A percentile compares a stretch with the other conserved stretches of the same genome.
Conservation (phyloP, 257 asterid species). For the Salvia miltiorrhiza region DNA sequence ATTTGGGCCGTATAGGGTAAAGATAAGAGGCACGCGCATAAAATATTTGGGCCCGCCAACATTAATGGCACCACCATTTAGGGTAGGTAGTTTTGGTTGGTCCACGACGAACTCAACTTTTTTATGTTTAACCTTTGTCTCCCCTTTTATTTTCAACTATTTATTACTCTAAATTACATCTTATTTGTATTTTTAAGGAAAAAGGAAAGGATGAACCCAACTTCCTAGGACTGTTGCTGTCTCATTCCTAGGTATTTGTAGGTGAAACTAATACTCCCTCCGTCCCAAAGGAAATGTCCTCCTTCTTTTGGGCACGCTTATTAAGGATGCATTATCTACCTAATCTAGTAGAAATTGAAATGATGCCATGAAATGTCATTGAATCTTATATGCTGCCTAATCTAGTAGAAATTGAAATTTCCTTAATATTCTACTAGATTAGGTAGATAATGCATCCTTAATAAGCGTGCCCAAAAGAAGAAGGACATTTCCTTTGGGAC, state of each 20-base stretch:
- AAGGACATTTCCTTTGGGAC: too few relatives aligned
- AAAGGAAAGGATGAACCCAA: neutral
- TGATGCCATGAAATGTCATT: too few relatives aligned
- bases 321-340: too few relatives aligned
- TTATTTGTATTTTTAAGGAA: neutral
- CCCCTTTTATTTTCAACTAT: neutral
- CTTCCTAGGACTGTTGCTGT: neutral
- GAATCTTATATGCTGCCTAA: too few relatives aligned
- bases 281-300: too few relatives aligned
- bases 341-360: too few relatives aligned
- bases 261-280: too few relatives aligned
- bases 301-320: too few relatives aligned
- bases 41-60: neutral
- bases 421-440: too few relatives aligned
- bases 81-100: neutral
- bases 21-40: neutral
- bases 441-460: too few relatives aligned
- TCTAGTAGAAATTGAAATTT: too few relatives aligned
- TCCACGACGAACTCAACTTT: neutral
- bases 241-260: neutral
- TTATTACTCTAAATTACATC: neutral
- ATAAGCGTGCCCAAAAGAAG: too few relatives aligned
- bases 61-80: neutral
- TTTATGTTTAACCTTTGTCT: neutral
- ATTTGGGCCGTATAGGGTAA: neutral